A percentile compares a stretch with the other conserved stretches of the same genome.
Evolutionary conservation across 331 rosid genomes (phyloP).

Genomic region (Malus hybrid): DNA sequence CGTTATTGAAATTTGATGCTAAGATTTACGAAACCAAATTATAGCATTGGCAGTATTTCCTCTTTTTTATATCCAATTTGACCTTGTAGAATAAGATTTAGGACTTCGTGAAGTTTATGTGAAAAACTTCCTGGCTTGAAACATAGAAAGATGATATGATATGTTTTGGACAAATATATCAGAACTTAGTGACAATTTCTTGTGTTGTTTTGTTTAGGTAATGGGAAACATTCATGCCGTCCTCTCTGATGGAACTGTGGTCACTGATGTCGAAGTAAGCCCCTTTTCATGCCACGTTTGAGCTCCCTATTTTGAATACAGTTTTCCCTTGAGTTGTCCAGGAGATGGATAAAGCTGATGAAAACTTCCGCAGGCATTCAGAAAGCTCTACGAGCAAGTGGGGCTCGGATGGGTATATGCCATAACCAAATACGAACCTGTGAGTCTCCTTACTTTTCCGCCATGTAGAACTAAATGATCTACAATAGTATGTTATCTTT

Average conservation of each 20-base stretch:
- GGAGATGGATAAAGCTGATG: constrained; percentile 6
- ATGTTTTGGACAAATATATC: not conserved
- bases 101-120: not conserved
- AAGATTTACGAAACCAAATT: not conserved
- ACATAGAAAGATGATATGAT: not conserved
- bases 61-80: not conserved
- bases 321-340: not conserved
- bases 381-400: constrained; percentile 72
- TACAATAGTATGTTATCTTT: not conserved
- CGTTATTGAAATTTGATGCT: not conserved
- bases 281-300: constrained; percentile 11
- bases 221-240: constrained; percentile 96
- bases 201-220: constrained; percentile 37
- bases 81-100: not conserved
- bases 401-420: constrained; percentile 97
- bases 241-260: constrained; percentile 81
- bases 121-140: not conserved
- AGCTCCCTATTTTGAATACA: not conserved
- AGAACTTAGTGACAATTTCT: constrained; percentile 7
- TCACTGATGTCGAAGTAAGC: constrained; percentile 78
- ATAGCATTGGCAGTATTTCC: not conserved
- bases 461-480: not conserved
- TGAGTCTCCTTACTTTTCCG: constrained; percentile 22
- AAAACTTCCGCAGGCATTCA: constrained; percentile 57
- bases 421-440: constrained; percentile 74